Percentiles rank a stretch among this genome's conserved stretches.
Evolutionary conservation across 352 stramenopile genomes (phyloP).

Genomic region (Pythium rishiriense): DNA sequence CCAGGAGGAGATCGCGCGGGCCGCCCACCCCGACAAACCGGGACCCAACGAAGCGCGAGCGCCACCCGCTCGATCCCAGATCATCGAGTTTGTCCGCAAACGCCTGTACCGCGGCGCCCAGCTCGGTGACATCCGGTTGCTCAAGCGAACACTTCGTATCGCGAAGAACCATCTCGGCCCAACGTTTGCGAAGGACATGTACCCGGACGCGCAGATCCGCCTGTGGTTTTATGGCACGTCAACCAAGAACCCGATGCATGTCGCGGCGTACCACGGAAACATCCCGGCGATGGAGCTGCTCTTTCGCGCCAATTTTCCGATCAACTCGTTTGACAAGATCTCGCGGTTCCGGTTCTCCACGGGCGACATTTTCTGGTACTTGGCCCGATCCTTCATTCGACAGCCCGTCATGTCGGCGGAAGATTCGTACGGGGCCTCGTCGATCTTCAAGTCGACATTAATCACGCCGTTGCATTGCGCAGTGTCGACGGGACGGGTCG

Average conservation of each 20-base stretch:
- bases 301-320: constrained; percentile 47
- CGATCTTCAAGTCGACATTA: constrained; percentile 71
- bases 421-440: constrained; percentile 53
- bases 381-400: constrained; percentile 69
- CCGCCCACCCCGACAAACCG: constrained; percentile 28
- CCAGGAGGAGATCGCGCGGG: constrained; percentile 31
- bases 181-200: constrained; percentile 62
- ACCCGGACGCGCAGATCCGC: constrained; percentile 63
- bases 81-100: constrained; percentile 64
- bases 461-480: constrained; percentile 79
- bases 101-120: constrained; percentile 73
- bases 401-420: constrained; percentile 67
- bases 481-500: constrained; percentile 69
- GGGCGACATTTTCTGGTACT: constrained; percentile 82
- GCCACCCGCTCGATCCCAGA: constrained; percentile 30
- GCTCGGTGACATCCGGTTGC: constrained; percentile 57
- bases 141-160: constrained; percentile 58
- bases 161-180: constrained; percentile 51
- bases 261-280: constrained; percentile 78
- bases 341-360: constrained; percentile 75
- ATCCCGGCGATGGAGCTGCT: constrained; percentile 74
- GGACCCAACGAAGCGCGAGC: not conserved
- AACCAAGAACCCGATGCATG: constrained; percentile 85
- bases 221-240: constrained; percentile 73
- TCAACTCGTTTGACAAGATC: constrained; percentile 84